Base-by-base conservation (phyloP, 352 stramenopile genomes). In the Pythium brachiatum region DNA sequence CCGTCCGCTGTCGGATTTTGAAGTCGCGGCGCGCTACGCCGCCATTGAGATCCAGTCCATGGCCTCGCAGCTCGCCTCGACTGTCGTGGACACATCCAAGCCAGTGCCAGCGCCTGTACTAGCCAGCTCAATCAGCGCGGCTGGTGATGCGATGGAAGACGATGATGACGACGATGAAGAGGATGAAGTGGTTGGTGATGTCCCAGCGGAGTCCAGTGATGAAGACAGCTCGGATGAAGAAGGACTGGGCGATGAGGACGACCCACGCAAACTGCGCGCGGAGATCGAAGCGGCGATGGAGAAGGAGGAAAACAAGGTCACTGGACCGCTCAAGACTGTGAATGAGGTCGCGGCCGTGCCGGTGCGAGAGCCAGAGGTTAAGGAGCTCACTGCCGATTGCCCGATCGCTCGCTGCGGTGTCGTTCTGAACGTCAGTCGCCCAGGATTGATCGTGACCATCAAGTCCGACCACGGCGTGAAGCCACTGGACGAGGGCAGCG, bases 211-310 rank as follows among this genome's bases (percentile, higher is more conserved):
- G 2, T 65, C 59, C 2, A 66, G 44, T 51, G 47, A 41, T 12
- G 61, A 67, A 18, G 67, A 74, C 3, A 68, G 57, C n/a, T 68
- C 55, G 29, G 69, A 72, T 8, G 70, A 81, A 16, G 73, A 73
- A 13, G 64, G 20, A 1, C 3, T 32, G n/a, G 66, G 60, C 26
- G 62, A 59, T 18, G 43, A 67, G 0, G 70, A 74, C 1, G 64
- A 79, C 46, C 56, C 68, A 12, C 62, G 69, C 26, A 81, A 78
- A 52, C 67, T 93, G 20, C 82, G 82, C 15, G 81, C 71, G 0
- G 77, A 91, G 58, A 93, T 93, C 62, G 83, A 95, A 60, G 81
- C 72, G 1, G 83, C 79, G 11, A 87, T 95, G 77, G 80, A 87
- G 54, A 86, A 81, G 29, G 79, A 92, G 52, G 79, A 86, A 41